Percentiles rank a stretch among this genome's conserved stretches.
Evolutionary conservation across 2,329 filamentous ascomycete genomes (phyloP).

Genomic region (Pseudogymnoascus sp.): DNA sequence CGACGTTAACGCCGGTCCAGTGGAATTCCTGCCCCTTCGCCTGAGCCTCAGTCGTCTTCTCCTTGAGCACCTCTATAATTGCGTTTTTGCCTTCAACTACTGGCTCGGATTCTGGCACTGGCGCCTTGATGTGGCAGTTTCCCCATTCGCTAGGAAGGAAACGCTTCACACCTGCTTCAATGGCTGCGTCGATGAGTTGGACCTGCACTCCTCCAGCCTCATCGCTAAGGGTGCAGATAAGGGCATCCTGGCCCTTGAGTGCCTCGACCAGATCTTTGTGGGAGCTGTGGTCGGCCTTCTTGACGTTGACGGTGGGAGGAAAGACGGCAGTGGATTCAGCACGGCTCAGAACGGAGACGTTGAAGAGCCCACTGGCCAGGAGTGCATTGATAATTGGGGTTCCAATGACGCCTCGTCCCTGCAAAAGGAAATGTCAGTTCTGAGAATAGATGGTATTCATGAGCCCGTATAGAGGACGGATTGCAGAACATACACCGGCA

Average conservation of each 20-base stretch:
- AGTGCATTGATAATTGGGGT: conserved; percentile 25
- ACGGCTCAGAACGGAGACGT: conserved; percentile 28
- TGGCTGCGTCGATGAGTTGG: conserved; percentile 47
- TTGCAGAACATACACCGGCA: background rate
- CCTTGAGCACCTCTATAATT: conserved; percentile 26
- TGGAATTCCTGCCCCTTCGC: conserved; percentile 17
- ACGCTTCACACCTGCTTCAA: conserved; percentile 49
- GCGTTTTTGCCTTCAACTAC: conserved; percentile 29
- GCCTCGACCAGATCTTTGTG: conserved; percentile 21
- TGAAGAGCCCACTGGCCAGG: conserved; percentile 22
- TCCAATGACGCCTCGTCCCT: conserved; percentile 27
- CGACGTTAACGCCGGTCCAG: conserved; percentile 27
- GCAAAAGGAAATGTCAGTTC: background rate
- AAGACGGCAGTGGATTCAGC: conserved; percentile 21
- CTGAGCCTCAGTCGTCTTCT: conserved; percentile 16
- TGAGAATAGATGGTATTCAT: background rate
- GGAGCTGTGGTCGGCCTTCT: conserved; percentile 15
- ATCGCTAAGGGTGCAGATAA: conserved; percentile 15
- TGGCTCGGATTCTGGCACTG: conserved; percentile 17
- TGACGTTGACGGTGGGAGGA: conserved; percentile 17
- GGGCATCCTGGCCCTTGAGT: conserved; percentile 18
- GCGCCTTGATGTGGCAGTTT: conserved; percentile 10
- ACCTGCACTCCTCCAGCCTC: conserved; percentile 7
- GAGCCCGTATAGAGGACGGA: background rate
- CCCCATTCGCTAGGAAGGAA: conserved; percentile 53